Evolutionary conservation across 2,329 filamentous ascomycete species (phyloP), one percentile per base, ranked within the genome.

Genomic region (Scytalidium lignicola): DNA sequence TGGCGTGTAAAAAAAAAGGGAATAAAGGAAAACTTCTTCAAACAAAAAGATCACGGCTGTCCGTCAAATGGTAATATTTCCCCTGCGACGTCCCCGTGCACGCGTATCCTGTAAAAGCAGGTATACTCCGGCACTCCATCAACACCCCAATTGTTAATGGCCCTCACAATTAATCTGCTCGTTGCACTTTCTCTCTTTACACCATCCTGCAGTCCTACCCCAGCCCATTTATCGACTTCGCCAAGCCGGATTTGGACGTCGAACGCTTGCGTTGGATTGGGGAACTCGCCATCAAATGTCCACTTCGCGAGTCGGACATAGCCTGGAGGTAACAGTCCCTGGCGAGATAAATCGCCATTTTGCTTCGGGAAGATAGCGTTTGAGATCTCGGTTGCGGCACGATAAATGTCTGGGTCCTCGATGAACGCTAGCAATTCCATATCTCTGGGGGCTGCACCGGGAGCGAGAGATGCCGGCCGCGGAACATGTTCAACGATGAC

Each of bases 401-500:
- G 21, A 22, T 53, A 56, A 1, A 46, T 44, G n/a, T 55, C 45
- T 12, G 42, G 42, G 18, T 83, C 74, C 17, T 74, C 70, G 51
- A 85, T 76, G 37, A 74, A 71, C 4, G 76, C 82, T 75, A 85
- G 88, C 8, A 92, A 64, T 62, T 92, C 87, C 50, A 92, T 78
- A 2, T 85, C 73, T 46, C 71, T 75, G 0, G 88, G 88, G 26
- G 82, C 82, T 1, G 82, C 71, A 13, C 71, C 74, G 0, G 83
- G 78, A 43, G 85, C 76, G 7, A 82, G 72, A 0, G 83, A 85
- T 2, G 82, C 80, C 1, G 73, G 71, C 6, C 75, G 74, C 2
- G 81, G 70, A 49, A 89, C 83, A 64, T 91, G 86, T 61, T 92
- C 88, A 41, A 92, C 65, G 1, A 88, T 80, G 1, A 92, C 62